Percentiles rank a stretch among this genome's conserved stretches.
phyloP scores from a whole-genome alignment of 2,329 filamentous ascomycete genomes.

The Phoma sp. region DNA sequence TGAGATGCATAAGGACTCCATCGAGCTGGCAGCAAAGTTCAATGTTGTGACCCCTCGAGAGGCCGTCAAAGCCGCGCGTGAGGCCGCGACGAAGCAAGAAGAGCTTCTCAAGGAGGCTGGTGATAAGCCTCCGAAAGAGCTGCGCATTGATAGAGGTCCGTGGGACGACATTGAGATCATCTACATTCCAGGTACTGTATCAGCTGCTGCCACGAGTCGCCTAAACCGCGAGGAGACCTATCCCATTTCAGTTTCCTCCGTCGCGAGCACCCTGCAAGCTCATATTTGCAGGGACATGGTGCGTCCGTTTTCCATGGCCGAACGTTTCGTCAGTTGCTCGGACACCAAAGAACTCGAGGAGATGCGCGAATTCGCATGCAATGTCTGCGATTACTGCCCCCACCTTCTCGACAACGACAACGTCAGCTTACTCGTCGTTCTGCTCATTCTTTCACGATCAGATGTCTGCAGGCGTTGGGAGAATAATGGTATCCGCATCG shows the following conservation, averaged over 20 bases:
- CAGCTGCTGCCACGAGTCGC: conserved; percentile 43
- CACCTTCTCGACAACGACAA: conserved; percentile 50
- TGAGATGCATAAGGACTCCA: conserved; percentile 46
- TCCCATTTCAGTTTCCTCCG: conserved; percentile 43
- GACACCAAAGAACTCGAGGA: conserved; percentile 41
- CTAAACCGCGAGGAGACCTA: conserved; percentile 45
- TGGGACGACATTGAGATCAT: conserved; percentile 49
- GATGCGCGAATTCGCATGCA: conserved; percentile 44
- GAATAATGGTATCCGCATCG: conserved; percentile 47
- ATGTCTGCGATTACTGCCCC: conserved; percentile 47
- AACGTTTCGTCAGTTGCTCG: conserved; percentile 41
- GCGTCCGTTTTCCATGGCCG: conserved; percentile 42
- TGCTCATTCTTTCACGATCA: conserved; percentile 45
- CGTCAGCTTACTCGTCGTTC: conserved; percentile 43
- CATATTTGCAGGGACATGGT: conserved; percentile 47
- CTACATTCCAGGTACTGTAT: conserved; percentile 48
- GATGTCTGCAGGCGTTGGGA: conserved; percentile 46
- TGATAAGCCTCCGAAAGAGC: conserved; percentile 26
- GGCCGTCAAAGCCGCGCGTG: conserved; percentile 43
- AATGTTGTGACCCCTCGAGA: conserved; percentile 39
- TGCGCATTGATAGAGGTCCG: conserved; percentile 37
- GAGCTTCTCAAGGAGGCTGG: conserved; percentile 20
- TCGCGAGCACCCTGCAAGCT: conserved; percentile 40
- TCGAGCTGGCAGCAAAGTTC: conserved; percentile 39
- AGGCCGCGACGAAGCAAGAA: conserved; percentile 25